Evolutionary conservation across 805 yeast species (phyloP), one percentile per base, ranked within the genome.

Genomic region (Ogataea paraovalis): DNA sequence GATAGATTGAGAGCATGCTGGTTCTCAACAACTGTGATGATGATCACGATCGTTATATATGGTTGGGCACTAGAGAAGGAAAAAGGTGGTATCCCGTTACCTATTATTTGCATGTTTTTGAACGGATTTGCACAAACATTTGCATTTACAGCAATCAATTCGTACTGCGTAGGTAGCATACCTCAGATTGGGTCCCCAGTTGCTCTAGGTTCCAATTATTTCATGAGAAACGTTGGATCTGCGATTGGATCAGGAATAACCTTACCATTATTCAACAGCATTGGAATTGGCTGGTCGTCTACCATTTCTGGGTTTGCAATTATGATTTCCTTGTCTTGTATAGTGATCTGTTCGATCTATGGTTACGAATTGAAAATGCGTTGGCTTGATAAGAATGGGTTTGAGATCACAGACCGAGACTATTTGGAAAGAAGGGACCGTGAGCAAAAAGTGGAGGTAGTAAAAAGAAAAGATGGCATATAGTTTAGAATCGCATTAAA

Each of bases 91-190:
- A 69, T 74, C 65, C 75, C 77, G 1, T 64, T 78, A 3, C 82
- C 83, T 0, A 66, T 77, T 4, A 64, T 77, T 2, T 62, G 67
- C 51, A 58, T 78, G 68, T 76, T 76, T 49, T 18, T 73, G 13
- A 67, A 69, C 38, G 83, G 80, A 0, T 51, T 75, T 36, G 73
- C 74, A 0, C 83, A 79, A 51, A 74, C 81, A 0, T 62, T 71
- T 39, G 60, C 69, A 10, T 79, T 74, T 55, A 80, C 82, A 1
- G 70, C 75, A 12, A 56, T 74, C 43, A 79, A 79, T 52, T 70
- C 82, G 2, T 79, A 78, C 54, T 76, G 81, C 62, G 74, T 77
- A n/a, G 82, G 78, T 49, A 70, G 76, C 2, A 68, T 76, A 74
- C 81, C 82, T 1, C 70, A 75, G 39, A 53, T 78, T 25, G 71